Percentiles rank a stretch among this genome's conserved stretches.
Conservation (phyloP, 805 yeast genomes). For the Maudiozyma barnettii region DNA sequence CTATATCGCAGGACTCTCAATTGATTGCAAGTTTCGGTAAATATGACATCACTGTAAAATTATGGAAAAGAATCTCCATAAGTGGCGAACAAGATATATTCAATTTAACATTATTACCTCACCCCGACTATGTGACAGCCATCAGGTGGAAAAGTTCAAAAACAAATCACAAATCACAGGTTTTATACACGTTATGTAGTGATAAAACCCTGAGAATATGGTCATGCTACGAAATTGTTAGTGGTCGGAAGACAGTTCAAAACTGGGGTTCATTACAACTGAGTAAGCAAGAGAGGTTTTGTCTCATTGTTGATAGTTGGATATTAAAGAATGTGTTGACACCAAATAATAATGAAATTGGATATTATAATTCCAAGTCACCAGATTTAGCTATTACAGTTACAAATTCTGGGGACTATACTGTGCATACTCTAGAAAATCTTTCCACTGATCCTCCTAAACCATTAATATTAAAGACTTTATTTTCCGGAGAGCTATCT, state of each 20-base stretch:
- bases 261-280: conserved; percentile 44
- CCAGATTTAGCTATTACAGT: conserved; percentile 37
- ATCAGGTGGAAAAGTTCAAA: conserved; percentile 49
- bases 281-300: conserved; percentile 20
- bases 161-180: conserved; percentile 30
- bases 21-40: conserved; percentile 55
- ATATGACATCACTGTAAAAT: conserved; percentile 58
- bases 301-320: conserved; percentile 35
- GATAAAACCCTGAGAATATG: conserved; percentile 57
- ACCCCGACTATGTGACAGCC: conserved; percentile 46
- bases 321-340: conserved; percentile 25
- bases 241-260: conserved; percentile 42
- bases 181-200: conserved; percentile 54
- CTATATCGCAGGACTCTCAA: conserved; percentile 58
- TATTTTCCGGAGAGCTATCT: conserved; percentile 24
- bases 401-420: conserved; percentile 34
- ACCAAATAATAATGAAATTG: conserved; percentile 10
- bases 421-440: conserved; percentile 41
- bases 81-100: conserved; percentile 55
- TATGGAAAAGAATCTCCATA: conserved; percentile 69
- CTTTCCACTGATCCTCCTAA: conserved; percentile 48
- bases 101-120: conserved; percentile 61
- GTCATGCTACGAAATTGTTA: conserved; percentile 54
- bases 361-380: conserved; percentile 21
- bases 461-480: conserved; percentile 34